Evolutionary conservation across 2,329 filamentous ascomycete genomes (phyloP).

Genomic region (Sclerotinia nivalis): DNA sequence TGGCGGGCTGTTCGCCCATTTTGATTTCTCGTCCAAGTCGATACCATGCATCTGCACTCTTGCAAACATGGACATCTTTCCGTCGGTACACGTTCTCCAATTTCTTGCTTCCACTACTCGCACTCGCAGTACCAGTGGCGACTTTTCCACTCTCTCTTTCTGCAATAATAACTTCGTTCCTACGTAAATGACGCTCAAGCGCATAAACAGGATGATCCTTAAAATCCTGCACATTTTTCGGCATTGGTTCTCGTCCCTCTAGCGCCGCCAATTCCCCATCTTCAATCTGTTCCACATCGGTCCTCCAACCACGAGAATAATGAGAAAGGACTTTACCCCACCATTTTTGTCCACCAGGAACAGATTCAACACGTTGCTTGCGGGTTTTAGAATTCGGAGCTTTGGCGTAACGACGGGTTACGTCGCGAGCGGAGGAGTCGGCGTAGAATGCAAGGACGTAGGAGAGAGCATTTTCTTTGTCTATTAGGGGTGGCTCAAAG

Average conservation of each 20-base stretch:
- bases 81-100: constrained; percentile 82
- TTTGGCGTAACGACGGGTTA: constrained; percentile 85
- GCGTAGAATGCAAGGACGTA: constrained; percentile 87
- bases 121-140: constrained; percentile 58
- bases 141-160: constrained; percentile 75
- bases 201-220: constrained; percentile 84
- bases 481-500: constrained; percentile 80
- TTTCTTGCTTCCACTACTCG: constrained; percentile 42
- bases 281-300: constrained; percentile 81
- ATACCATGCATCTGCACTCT: constrained; percentile 88
- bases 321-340: constrained; percentile 54
- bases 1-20: constrained; percentile 76
- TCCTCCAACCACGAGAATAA: constrained; percentile 48
- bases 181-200: constrained; percentile 78
- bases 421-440: constrained; percentile 76
- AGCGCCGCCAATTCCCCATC: constrained; percentile 70
- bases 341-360: constrained; percentile 54
- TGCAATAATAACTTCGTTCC: constrained; percentile 77
- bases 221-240: constrained; percentile 81
- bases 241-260: constrained; percentile 79
- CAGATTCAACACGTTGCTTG: constrained; percentile 71
- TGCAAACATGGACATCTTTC: constrained; percentile 74
- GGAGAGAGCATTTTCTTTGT: constrained; percentile 72
- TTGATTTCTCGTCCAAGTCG: constrained; percentile 79
- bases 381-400: constrained; percentile 89